Percentiles rank a stretch among this genome's conserved stretches.
Conservation (phyloP, 1,284 basidiomycete species). For the Rhodotorula sp. region DNA sequence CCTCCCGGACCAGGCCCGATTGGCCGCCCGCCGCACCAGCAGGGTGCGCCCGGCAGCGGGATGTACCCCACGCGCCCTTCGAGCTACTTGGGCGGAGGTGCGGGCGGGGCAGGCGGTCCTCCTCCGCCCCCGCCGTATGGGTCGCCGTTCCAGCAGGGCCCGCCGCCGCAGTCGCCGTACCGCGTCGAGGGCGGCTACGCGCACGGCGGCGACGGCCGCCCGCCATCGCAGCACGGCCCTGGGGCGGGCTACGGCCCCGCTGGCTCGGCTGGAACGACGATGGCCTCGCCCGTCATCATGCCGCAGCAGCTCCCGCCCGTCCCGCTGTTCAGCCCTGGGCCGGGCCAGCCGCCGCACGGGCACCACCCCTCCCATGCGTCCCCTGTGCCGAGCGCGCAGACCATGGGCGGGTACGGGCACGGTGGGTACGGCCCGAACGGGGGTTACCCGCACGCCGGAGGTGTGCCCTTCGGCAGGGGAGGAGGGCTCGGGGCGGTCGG, state of each 20-base stretch:
- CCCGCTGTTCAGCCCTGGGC: conserved; percentile 8
- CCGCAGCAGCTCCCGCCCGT: conserved; percentile 24
- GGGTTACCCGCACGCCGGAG: not conserved
- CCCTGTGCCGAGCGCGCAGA: not conserved
- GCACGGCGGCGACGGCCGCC: not conserved
- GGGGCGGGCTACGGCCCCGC: conserved; percentile 1
- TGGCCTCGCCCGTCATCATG: conserved; percentile 33
- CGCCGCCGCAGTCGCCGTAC: conserved; percentile 6
- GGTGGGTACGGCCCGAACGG: not conserved
- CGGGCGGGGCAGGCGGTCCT: not conserved
- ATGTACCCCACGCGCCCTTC: not conserved
- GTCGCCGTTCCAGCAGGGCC: not conserved
- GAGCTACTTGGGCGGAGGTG: not conserved
- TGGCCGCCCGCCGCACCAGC: conserved; percentile 1
- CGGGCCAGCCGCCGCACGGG: not conserved
- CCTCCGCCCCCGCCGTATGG: not conserved
- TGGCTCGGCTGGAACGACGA: conserved; percentile 8
- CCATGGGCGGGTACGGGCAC: not conserved
- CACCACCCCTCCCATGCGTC: not conserved
- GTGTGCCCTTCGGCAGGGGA: not conserved
- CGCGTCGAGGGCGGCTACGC: conserved; percentile 3
- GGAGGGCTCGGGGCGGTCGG: not conserved
- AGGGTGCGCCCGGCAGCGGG: not conserved
- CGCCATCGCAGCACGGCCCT: not conserved
- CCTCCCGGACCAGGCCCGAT: conserved; percentile 14